These are phyloP conservation scores for Tetrapisispora taiwanensis DNA, from an alignment of 805 yeast species.

Conservation along the genomic window DNA sequence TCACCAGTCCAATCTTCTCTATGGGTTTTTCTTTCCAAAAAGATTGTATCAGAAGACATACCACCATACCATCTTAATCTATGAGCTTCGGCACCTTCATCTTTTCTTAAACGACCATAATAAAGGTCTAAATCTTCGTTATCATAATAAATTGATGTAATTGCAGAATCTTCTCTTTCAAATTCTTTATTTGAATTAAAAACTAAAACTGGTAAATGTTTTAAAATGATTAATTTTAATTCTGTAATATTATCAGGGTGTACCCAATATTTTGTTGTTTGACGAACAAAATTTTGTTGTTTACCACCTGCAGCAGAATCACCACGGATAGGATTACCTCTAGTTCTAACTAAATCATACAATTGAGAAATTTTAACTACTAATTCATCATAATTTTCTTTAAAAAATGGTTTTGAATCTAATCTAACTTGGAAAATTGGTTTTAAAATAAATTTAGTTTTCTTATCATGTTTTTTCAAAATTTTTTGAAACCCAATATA, in stretches of 20 bases:
- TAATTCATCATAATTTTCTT: slow-evolving; percentile 82
- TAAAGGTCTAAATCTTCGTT: slow-evolving; percentile 81
- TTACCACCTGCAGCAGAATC: slow-evolving; percentile 97
- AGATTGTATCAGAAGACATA: slow-evolving; percentile 83
- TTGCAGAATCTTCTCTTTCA: slow-evolving; percentile 88
- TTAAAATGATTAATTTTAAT: slow-evolving; percentile 79
- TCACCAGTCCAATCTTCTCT: slow-evolving; percentile 99
- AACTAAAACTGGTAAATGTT: slow-evolving; percentile 93
- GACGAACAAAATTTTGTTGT: slow-evolving; percentile 96
- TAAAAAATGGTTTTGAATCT: slow-evolving; percentile 90
- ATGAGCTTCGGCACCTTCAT: slow-evolving; percentile 98
- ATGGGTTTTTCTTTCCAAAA: slow-evolving; percentile 95
- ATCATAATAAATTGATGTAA: slow-evolving; percentile 93
- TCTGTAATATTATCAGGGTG: slow-evolving; percentile 98
- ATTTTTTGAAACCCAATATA: slow-evolving; percentile 97
- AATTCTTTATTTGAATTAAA: slow-evolving; percentile 94
- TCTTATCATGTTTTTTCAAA: slow-evolving; percentile 91
- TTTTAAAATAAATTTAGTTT: slow-evolving; percentile 65
- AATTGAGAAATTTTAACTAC: slow-evolving; percentile 82
- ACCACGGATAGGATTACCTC: slow-evolving; percentile 91
- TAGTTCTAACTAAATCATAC: slow-evolving; percentile 87
- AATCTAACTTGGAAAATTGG: slow-evolving; percentile 91
- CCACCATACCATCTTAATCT: slow-evolving; percentile 99
- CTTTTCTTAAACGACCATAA: slow-evolving; percentile 88
- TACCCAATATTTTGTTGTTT: slow-evolving; percentile 98